These are phyloP conservation scores for Gamarada debralockiae DNA, from an alignment of 495 filamentous ascomycete genomes.

Conservation along the genomic window DNA sequence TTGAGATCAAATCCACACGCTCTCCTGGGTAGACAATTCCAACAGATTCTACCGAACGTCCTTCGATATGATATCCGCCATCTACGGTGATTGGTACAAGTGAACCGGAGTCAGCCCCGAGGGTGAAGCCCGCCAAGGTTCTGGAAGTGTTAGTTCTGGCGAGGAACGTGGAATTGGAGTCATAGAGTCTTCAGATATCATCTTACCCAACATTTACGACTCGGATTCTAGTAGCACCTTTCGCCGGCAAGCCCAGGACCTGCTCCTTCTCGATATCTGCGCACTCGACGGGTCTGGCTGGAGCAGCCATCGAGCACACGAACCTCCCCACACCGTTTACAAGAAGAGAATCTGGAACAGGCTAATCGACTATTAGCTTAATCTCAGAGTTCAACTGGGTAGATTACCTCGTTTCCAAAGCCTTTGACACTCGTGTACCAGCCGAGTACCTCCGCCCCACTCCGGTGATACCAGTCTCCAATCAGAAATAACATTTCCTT, in stretches of 20 bases:
- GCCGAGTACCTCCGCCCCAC: constrained; percentile 31
- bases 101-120: constrained; percentile 28
- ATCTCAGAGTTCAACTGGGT: neutral
- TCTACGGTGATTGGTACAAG: constrained; percentile 39
- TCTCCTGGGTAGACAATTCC: constrained; percentile 48
- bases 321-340: constrained; percentile 47
- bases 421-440: constrained; percentile 43
- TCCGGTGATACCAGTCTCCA: constrained; percentile 51
- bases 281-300: constrained; percentile 44
- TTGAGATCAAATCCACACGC: constrained; percentile 42
- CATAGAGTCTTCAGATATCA: neutral
- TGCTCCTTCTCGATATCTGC: constrained; percentile 3
- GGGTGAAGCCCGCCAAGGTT: constrained; percentile 38
- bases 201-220: constrained; percentile 17
- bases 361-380: constrained; percentile 25
- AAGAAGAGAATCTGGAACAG: constrained; percentile 48
- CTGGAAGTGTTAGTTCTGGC: constrained; percentile 25
- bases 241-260: neutral
- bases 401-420: constrained; percentile 37
- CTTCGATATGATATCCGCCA: constrained; percentile 33
- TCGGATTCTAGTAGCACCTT: neutral
- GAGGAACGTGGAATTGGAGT: neutral
- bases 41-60: constrained; percentile 24
- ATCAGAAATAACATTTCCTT: constrained; percentile 42
- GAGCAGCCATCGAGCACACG: constrained; percentile 44